Evolutionary conservation across 768 basidiomycete genomes (phyloP).

Genomic region (Xerocomus spinulosus): DNA sequence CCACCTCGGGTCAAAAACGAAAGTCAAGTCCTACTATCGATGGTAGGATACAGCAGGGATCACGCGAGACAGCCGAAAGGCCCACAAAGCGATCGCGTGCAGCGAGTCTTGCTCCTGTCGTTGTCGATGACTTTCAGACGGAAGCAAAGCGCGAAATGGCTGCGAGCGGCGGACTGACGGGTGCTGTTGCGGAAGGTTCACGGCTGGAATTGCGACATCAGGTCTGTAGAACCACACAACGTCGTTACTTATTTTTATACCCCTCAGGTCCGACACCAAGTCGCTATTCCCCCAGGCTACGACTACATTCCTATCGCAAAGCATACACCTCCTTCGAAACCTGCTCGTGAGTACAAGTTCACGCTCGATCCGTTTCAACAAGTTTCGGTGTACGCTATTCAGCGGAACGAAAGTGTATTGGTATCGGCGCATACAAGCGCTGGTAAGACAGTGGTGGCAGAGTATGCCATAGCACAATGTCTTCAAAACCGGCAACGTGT

Average conservation of each 20-base stretch:
- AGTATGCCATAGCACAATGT: slow-evolving; percentile 98
- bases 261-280: slow-evolving; percentile 85
- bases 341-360: slow-evolving; percentile 92
- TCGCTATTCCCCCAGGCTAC: slow-evolving; percentile 90
- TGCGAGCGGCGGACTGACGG: slow-evolving; percentile 82
- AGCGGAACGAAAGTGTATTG: slow-evolving; percentile 94
- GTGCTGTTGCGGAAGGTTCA: slow-evolving; percentile 60
- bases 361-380: slow-evolving; percentile 95
- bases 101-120: slow-evolving; percentile 65
- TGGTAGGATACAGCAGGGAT: slow-evolving; percentile 1
- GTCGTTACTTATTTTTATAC: slow-evolving; percentile 4
- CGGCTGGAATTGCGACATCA: slow-evolving; percentile 79
- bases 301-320: slow-evolving; percentile 85
- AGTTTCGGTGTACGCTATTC: slow-evolving; percentile 91
- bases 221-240: slow-evolving; percentile 27
- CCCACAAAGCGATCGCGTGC: slow-evolving; percentile 55
- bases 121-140: slow-evolving; percentile 92
- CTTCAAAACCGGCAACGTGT: slow-evolving; percentile 91
- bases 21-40: slow-evolving; percentile 17
- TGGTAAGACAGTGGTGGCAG: slow-evolving; percentile 98
- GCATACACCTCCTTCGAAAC: slow-evolving; percentile 88
- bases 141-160: slow-evolving; percentile 91
- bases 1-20: slow-evolving; percentile 19
- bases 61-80: slow-evolving; percentile 30
- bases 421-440: slow-evolving; percentile 99